These are phyloP conservation scores for Exophiala calicioides DNA, from an alignment of 2,329 filamentous ascomycete species.

Conservation along the genomic window DNA sequence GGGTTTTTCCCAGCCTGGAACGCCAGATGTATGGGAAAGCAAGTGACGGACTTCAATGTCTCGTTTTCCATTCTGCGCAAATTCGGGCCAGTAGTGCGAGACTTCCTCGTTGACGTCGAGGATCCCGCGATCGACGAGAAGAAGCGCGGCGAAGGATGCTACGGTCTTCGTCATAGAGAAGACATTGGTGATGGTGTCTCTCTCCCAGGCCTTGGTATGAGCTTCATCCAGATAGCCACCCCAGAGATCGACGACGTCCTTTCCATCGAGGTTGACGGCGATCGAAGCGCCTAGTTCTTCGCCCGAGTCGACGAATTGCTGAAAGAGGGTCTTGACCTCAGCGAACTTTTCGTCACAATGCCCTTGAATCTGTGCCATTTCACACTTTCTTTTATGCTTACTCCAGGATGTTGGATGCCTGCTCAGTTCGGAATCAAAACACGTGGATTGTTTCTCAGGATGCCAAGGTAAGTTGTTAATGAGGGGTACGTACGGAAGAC, in stretches of 20 bases:
- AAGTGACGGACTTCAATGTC: constrained; percentile 44
- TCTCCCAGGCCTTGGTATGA: constrained; percentile 28
- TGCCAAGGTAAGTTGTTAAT: no score
- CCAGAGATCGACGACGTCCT: constrained; percentile 49
- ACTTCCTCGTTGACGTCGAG: constrained; percentile 43
- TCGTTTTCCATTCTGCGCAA: constrained; percentile 45
- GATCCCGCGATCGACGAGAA: constrained; percentile 45
- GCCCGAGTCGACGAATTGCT: constrained; percentile 39
- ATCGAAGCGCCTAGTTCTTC: constrained; percentile 51
- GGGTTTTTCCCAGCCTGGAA: constrained; percentile 38
- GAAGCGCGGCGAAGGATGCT: constrained; percentile 39
- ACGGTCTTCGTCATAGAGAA: constrained; percentile 47
- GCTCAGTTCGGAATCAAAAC: no score
- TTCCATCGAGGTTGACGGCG: constrained; percentile 43
- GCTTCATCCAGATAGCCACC: constrained; percentile 42
- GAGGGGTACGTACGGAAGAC: no score
- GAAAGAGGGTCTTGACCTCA: constrained; percentile 38
- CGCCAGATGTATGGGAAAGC: constrained; percentile 43
- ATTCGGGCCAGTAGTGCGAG: constrained; percentile 51
- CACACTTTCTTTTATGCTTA: no score
- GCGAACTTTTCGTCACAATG: constrained; percentile 41
- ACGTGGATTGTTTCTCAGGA: no score
- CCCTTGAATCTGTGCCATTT: constrained; percentile 37
- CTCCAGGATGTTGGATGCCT: no score
- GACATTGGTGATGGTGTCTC: constrained; percentile 33